Conservation (phyloP, 2,329 filamentous ascomycete genomes). For the Lachnellula suecica region DNA sequence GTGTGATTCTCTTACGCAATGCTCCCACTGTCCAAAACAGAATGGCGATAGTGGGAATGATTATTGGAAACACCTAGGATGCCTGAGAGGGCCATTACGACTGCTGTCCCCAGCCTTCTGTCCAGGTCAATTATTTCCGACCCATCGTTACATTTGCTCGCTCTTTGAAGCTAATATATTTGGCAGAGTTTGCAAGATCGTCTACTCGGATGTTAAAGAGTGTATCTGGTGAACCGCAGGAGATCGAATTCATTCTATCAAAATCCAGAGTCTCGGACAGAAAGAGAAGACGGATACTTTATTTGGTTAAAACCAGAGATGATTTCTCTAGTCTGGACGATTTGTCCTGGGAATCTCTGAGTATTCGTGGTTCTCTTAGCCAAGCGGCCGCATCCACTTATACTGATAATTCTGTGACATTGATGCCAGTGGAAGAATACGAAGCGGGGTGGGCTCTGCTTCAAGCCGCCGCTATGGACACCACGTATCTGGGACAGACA, state of each 20-base stretch:
- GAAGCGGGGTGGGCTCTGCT: slow-evolving; percentile 21
- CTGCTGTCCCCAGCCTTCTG: slow-evolving; percentile 17
- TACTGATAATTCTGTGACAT: background rate
- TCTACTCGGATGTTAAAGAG: slow-evolving; percentile 8
- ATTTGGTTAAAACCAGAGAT: slow-evolving; percentile 10
- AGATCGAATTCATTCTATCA: slow-evolving; percentile 19
- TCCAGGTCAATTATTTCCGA: slow-evolving; percentile 9
- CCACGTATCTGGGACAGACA: slow-evolving; percentile 14
- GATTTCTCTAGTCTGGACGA: slow-evolving; percentile 15
- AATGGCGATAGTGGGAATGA: slow-evolving; percentile 20
- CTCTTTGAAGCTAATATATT: background rate
- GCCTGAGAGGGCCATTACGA: slow-evolving; percentile 15
- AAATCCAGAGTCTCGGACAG: slow-evolving; percentile 19
- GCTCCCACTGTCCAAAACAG: slow-evolving; percentile 19
- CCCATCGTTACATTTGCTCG: background rate
- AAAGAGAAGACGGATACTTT: slow-evolving; percentile 19
- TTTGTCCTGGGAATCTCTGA: slow-evolving; percentile 14
- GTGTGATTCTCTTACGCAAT: slow-evolving; percentile 16
- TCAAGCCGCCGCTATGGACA: slow-evolving; percentile 21
- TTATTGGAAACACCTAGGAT: slow-evolving; percentile 26
- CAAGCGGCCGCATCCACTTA: slow-evolving; percentile 2
- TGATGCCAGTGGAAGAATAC: slow-evolving; percentile 13
- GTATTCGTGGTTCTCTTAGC: slow-evolving; percentile 7
- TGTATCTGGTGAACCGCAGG: slow-evolving; percentile 4
- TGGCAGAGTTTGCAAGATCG: slow-evolving; percentile 19